These are phyloP conservation scores for Suillus subluteus DNA, from an alignment of 768 basidiomycete species.

Conservation along the genomic window DNA sequence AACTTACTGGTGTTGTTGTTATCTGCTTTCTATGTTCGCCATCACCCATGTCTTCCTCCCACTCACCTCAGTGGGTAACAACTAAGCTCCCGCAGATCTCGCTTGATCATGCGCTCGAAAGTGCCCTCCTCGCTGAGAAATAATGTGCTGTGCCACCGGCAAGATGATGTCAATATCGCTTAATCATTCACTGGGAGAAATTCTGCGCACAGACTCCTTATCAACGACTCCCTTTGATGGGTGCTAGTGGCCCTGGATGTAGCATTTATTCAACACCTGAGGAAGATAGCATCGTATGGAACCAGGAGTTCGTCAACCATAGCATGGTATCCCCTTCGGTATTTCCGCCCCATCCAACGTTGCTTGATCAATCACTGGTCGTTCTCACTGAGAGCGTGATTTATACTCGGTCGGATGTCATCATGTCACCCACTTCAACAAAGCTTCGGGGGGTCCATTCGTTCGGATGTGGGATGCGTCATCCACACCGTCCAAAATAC, in stretches of 20 bases:
- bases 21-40: background rate
- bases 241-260: no score
- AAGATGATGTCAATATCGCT: background rate
- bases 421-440: background rate
- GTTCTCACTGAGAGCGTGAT: background rate
- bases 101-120: background rate
- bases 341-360: background rate
- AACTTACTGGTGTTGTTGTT: no score
- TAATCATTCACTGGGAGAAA: background rate
- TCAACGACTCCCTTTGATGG: no score
- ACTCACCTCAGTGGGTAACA: background rate
- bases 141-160: background rate
- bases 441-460: background rate
- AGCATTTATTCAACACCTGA: no score
- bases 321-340: no score
- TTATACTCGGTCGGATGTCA: background rate
- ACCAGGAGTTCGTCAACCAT: no score
- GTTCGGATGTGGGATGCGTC: background rate
- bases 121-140: background rate
- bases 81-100: background rate
- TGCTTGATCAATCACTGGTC: background rate
- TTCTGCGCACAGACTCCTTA: no score
- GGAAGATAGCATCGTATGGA: no score
- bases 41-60: background rate
- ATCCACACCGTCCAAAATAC: background rate